Conservation (phyloP, 2,329 filamentous ascomycete genomes). For the Epichloe sylvatica region DNA sequence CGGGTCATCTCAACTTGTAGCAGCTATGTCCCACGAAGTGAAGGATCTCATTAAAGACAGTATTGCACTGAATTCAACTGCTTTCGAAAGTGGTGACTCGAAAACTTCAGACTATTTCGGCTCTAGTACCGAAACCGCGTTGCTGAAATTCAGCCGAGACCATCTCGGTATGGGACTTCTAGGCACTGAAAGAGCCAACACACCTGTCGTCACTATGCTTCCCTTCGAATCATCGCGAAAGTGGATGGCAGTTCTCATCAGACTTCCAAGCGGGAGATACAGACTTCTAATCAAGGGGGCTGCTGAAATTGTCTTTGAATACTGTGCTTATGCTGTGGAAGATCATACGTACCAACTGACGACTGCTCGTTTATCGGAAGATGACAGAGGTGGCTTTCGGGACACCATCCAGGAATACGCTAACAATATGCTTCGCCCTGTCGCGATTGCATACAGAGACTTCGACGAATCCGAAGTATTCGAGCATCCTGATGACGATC, state of each 20-base stretch:
- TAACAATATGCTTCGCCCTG: slow-evolving; percentile 56
- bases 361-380: slow-evolving; percentile 16
- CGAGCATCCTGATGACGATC: slow-evolving; percentile 28
- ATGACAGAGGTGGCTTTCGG: slow-evolving; percentile 18
- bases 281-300: slow-evolving; percentile 43
- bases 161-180: slow-evolving; percentile 32
- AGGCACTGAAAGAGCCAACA: slow-evolving; percentile 32
- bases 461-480: slow-evolving; percentile 55
- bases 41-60: slow-evolving; percentile 25
- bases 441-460: slow-evolving; percentile 61
- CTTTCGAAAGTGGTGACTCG: slow-evolving; percentile 33
- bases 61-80: slow-evolving; percentile 36
- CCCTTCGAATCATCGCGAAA: slow-evolving; percentile 42
- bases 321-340: slow-evolving; percentile 26
- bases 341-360: slow-evolving; percentile 28
- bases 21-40: slow-evolving; percentile 20
- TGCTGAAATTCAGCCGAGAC: slow-evolving; percentile 37
- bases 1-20: slow-evolving; percentile 16
- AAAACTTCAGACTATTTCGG: slow-evolving; percentile 30
- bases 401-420: slow-evolving; percentile 39
- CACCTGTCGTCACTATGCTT: slow-evolving; percentile 32
- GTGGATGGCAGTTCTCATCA: slow-evolving; percentile 42
- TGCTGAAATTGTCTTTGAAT: slow-evolving; percentile 39
- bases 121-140: slow-evolving; percentile 41
- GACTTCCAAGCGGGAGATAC: slow-evolving; percentile 30